These are phyloP conservation scores for Wickerhamiella slavikovae DNA, from an alignment of 805 yeast genomes.

Conservation along the genomic window DNA sequence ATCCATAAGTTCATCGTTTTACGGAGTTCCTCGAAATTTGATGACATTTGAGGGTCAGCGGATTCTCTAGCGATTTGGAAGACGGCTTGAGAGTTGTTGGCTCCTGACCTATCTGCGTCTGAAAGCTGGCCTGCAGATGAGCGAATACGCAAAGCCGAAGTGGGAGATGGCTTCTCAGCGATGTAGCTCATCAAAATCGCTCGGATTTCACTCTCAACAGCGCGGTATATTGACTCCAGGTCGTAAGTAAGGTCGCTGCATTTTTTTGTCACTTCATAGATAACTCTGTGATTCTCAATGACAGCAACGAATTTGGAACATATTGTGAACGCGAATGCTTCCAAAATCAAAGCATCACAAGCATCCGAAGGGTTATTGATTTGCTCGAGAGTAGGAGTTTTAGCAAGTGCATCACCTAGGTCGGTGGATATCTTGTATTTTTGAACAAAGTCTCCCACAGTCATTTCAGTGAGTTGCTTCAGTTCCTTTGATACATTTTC, in stretches of 20 bases:
- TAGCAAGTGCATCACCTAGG: conserved; percentile 2
- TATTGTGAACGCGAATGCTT: conserved; percentile 52
- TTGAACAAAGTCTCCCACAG: conserved; percentile 42
- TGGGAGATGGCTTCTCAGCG: conserved; percentile 3
- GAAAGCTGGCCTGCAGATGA: conserved; percentile 1
- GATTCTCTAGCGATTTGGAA: conserved; percentile 13
- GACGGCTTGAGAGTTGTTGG: conserved; percentile 4
- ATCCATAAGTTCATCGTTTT: conserved; percentile 37
- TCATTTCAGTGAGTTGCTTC: conserved; percentile 37
- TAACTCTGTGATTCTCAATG: conserved; percentile 48
- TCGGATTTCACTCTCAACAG: conserved; percentile 23
- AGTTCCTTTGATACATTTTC: conserved; percentile 41
- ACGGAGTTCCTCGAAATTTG: conserved; percentile 22
- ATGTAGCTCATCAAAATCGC: conserved; percentile 8
- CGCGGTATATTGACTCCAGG: conserved; percentile 25
- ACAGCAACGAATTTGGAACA: conserved; percentile 42
- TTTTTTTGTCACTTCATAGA: conserved; percentile 29
- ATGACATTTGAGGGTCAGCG: conserved; percentile 14
- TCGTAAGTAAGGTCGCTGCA: conserved; percentile 15
- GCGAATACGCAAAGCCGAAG: not conserved
- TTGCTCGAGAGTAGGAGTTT: conserved; percentile 5
- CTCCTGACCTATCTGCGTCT: not conserved
- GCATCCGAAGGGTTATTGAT: conserved; percentile 7
- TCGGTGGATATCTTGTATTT: conserved; percentile 9
- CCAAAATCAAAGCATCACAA: conserved; percentile 26